These are phyloP conservation scores for Hapsidospora chrysogenum DNA, from an alignment of 495 filamentous ascomycete genomes.

Conservation along the genomic window DNA sequence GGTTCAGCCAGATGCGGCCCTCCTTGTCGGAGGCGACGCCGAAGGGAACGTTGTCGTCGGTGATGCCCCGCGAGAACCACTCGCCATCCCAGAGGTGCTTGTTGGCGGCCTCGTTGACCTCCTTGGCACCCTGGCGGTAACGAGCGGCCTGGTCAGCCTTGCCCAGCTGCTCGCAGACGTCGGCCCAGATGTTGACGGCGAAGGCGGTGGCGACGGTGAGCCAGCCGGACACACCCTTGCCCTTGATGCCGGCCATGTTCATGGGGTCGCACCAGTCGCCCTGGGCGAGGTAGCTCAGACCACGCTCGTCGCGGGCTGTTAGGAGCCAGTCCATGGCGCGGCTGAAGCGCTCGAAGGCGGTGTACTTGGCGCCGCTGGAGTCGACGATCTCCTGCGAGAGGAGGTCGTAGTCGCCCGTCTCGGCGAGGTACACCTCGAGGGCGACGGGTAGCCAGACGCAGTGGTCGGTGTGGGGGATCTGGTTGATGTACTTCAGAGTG, in stretches of 20 bases:
- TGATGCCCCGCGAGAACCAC: slow-evolving; percentile 41
- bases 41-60: slow-evolving; percentile 34
- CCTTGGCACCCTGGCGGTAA: slow-evolving; percentile 25
- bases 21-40: slow-evolving; percentile 30
- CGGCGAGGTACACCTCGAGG: slow-evolving; percentile 33
- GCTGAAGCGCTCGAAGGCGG: slow-evolving; percentile 35
- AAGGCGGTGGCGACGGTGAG: slow-evolving; percentile 36
- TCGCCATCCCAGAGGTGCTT: slow-evolving; percentile 35
- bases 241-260: slow-evolving; percentile 43
- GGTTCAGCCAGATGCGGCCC: slow-evolving; percentile 41
- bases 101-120: slow-evolving; percentile 33
- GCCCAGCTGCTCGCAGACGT: slow-evolving; percentile 29
- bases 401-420: slow-evolving; percentile 34
- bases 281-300: slow-evolving; percentile 38
- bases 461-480: slow-evolving; percentile 39
- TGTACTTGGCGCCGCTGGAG: slow-evolving; percentile 23
- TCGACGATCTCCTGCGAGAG: slow-evolving; percentile 24
- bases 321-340: slow-evolving; percentile 37
- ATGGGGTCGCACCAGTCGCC: slow-evolving; percentile 44
- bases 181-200: slow-evolving; percentile 32
- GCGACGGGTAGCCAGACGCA: slow-evolving; percentile 39
- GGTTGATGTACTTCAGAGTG: slow-evolving; percentile 43
- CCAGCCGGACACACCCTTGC: slow-evolving; percentile 38
- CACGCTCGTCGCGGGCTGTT: slow-evolving; percentile 28
- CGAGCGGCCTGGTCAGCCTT: slow-evolving; percentile 17